Percentiles rank a stretch among this genome's conserved stretches.
phyloP scores from a whole-genome alignment of 257 asterid species.

The Solanum tarijense region DNA sequence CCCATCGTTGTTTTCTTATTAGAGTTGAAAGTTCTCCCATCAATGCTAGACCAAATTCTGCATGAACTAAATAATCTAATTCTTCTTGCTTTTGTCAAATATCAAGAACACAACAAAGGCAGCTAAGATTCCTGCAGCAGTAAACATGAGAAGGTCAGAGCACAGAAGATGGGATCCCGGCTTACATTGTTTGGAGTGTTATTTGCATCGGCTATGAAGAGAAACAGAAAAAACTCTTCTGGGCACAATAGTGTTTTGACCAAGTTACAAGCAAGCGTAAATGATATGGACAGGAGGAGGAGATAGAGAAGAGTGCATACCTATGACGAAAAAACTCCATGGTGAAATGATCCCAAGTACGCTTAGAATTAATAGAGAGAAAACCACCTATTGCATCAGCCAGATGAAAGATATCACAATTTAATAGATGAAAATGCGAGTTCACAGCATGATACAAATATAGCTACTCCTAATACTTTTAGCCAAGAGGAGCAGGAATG shows the following conservation, averaged over 20 bases:
- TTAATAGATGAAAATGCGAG: background rate
- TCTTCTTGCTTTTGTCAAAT: conserved; percentile 62
- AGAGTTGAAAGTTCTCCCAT: conserved; percentile 20
- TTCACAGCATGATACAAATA: background rate
- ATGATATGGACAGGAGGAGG: background rate
- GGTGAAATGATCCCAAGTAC: conserved; percentile 59
- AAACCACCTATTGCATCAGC: conserved; percentile 45
- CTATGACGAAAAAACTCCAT: conserved; percentile 38
- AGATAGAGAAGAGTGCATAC: conserved; percentile 15
- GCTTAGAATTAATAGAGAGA: conserved; percentile 51
- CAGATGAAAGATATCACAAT: background rate
- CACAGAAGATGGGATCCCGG: background rate
- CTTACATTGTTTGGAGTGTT: background rate
- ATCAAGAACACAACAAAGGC: conserved; percentile 37
- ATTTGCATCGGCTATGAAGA: background rate
- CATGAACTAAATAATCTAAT: conserved; percentile 35
- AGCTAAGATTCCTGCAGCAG: conserved; percentile 46
- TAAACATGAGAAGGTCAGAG: background rate
- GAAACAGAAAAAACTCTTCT: background rate
- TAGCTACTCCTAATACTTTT: background rate
- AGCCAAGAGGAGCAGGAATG: background rate
- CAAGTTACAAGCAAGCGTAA: background rate
- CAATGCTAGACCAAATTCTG: conserved; percentile 25
- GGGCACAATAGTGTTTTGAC: background rate
- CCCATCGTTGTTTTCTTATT: conserved; percentile 29